A percentile compares a stretch with the other conserved stretches of the same genome.
Conservation (phyloP, 2,329 filamentous ascomycete genomes). For the Pseudogymnoascus sp. region DNA sequence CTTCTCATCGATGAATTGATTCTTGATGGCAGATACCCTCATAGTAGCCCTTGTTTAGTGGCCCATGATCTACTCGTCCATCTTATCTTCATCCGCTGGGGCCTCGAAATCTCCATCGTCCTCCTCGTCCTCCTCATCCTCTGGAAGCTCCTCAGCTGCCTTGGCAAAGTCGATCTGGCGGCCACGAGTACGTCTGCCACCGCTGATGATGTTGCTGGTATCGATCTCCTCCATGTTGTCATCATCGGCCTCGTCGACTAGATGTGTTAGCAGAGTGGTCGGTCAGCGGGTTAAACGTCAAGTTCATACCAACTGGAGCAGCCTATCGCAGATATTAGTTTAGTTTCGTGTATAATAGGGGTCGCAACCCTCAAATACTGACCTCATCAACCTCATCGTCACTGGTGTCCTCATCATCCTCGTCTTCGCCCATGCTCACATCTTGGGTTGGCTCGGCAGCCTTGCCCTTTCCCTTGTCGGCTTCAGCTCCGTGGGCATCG, state of each 20-base stretch:
- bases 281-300: slow-evolving; percentile 23
- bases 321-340: slow-evolving; percentile 15
- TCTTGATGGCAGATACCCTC: background rate
- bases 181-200: slow-evolving; percentile 78
- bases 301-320: slow-evolving; percentile 23
- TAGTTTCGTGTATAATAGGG: background rate
- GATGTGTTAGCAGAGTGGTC: slow-evolving; percentile 18
- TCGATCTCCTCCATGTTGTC: slow-evolving; percentile 89
- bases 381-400: slow-evolving; percentile 61
- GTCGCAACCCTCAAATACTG: slow-evolving; percentile 26
- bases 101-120: slow-evolving; percentile 62
- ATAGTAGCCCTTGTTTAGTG: background rate
- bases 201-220: slow-evolving; percentile 72
- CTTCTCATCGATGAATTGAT: slow-evolving; percentile 2
- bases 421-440: slow-evolving; percentile 57
- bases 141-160: slow-evolving; percentile 69
- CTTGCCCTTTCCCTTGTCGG: slow-evolving; percentile 83
- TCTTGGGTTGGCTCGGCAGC: slow-evolving; percentile 46
- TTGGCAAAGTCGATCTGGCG: slow-evolving; percentile 89
- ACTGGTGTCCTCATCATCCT: slow-evolving; percentile 56
- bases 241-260: slow-evolving; percentile 64
- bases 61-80: slow-evolving; percentile 44
- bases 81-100: slow-evolving; percentile 55
- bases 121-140: slow-evolving; percentile 70
- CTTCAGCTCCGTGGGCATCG: slow-evolving; percentile 31